Evolutionary conservation across 441 rosid species (phyloP), one percentile per base, ranked within the genome.

Genomic region (Hura crepitans): DNA sequence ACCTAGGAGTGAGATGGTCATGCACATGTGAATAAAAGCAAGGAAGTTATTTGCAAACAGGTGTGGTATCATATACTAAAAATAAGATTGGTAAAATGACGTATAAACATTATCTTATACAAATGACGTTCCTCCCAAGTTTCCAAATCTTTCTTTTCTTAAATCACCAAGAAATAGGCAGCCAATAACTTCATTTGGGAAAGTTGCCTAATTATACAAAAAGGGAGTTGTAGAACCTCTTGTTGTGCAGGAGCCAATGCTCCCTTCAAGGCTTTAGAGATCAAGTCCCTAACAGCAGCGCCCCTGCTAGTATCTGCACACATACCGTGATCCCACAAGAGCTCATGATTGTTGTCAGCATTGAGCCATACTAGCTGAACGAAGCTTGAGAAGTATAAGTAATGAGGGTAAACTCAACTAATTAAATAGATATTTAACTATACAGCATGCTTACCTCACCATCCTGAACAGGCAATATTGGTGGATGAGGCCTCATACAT

Each of bases 251-350:
- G 99, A 37, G 86, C 85, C 62, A 95, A 84, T 63, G 97, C 81
- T 70, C 90, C 94, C 88, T 88, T 90, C 72, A 89, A 77, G 73
- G 97, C 97, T 84, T 92, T 90, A 56, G 84, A 84, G 82, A 95
- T 90, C 73, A 90, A 80, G 84, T 89, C 97, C 78, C 88, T 89
- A 47, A 95, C 89, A 20, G 91, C 90, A 33, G 91, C 92, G 54
- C 96, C 97, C 80, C 89, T 86, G 84, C 97, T 90, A 18, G 97
- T 92, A 86, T 95, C 97, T 66, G 97, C 99, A 85, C 97, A 95
- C 97, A 95, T 95, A 62, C 94, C 88, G 68, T 87, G 86, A 72
- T 95, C 97, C 99, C 99, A 95, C 65, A 87, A 75, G 79, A 95
- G 97, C 86, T 95, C 99, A 67, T 92, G 98, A 76, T 77, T 89